Base-by-base conservation (phyloP, 2,329 filamentous ascomycete genomes). In the Bipolaris victoriae region DNA sequence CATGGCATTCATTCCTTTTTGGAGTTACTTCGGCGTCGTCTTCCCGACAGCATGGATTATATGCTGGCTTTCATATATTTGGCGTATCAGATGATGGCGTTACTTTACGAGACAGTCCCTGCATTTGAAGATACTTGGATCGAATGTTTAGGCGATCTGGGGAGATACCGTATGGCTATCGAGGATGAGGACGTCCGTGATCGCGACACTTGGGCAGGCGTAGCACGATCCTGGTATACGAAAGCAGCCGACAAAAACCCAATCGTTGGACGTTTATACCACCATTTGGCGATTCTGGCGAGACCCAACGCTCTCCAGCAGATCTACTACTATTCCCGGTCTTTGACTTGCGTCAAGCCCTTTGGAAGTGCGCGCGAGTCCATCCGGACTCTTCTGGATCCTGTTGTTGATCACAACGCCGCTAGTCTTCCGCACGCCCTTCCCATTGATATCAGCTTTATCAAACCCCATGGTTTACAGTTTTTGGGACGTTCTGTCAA, bases 21-120 rank as follows among this genome's bases (percentile, higher is more conserved):
- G 0, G 91, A 96, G 63, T 74, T 96, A 0, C 66, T 78, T 4
- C 70, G 74, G 0, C 87, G 91, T 62, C 84, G 88, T 2, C 79
- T 97, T 0, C 94, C 93, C 0, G 83, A 82, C 0, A 92, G 90
- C 1, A 78, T 92, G 0, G 93, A 97, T 48, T 90, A 96, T 53
- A 97, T 98, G 92, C 79, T 97, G 0, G 87, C 88, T 0, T 98
- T 97, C 53, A 92, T 98, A 0, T 96, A 96, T 61, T 77, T 94
- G 15, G 89, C 92, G 0, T 98, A 97, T 63, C 90, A 89, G 2
- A 96, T 96, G 86, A 91, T 97, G 84, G 89, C 91, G 0, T 76
- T 97, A 0, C 77, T 97, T 0, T 90, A 92, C 57, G 94, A 98
- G 67, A 96, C 91, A 0, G 91, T 97, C 0, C 88, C 90, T 0